A percentile compares a stretch with the other conserved stretches of the same genome.
These are phyloP conservation scores for Rhodotorula graminis DNA, from an alignment of 768 basidiomycete species.

Conservation along the genomic window DNA sequence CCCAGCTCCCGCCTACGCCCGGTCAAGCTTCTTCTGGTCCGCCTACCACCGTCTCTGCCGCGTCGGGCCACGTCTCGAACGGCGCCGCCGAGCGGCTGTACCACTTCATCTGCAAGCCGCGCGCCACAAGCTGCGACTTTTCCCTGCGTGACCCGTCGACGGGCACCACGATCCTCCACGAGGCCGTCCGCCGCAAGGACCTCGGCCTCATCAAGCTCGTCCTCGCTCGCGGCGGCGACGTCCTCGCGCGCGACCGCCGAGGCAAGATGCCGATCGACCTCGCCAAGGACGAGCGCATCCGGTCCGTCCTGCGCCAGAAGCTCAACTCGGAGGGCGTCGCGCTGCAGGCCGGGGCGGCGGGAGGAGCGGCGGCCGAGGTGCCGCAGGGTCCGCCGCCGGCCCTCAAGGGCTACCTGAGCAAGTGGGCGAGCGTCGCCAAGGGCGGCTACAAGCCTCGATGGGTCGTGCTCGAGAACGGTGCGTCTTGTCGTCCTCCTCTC, in stretches of 20 bases:
- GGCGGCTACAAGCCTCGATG: constrained; percentile 77
- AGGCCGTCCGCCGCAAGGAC: constrained; percentile 76
- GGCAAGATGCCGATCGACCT: constrained; percentile 65
- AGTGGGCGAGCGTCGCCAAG: constrained; percentile 85
- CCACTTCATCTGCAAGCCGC: constrained; percentile 63
- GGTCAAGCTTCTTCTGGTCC: constrained; percentile 48
- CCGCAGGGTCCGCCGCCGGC: constrained; percentile 45
- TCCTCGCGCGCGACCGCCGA: constrained; percentile 72
- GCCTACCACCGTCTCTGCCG: constrained; percentile 45
- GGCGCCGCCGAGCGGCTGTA: constrained; percentile 29
- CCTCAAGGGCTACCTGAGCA: constrained; percentile 71
- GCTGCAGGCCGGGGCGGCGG: constrained; percentile 5
- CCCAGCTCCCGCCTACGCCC: constrained; percentile 55
- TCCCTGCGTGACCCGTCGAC: constrained; percentile 62
- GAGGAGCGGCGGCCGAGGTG: not conserved
- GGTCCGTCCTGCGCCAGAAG: constrained; percentile 80
- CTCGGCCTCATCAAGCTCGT: constrained; percentile 75
- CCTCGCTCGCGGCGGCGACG: constrained; percentile 78
- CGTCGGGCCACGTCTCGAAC: constrained; percentile 40
- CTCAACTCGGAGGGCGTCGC: constrained; percentile 43
- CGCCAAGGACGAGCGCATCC: constrained; percentile 69
- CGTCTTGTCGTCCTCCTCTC: not conserved
- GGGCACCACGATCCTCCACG: constrained; percentile 75
- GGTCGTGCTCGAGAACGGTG: constrained; percentile 78
- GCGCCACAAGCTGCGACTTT: constrained; percentile 67